These are phyloP conservation scores for Beta corolliflora DNA, from an alignment of 179 eudicot species.

Conservation along the genomic window DNA sequence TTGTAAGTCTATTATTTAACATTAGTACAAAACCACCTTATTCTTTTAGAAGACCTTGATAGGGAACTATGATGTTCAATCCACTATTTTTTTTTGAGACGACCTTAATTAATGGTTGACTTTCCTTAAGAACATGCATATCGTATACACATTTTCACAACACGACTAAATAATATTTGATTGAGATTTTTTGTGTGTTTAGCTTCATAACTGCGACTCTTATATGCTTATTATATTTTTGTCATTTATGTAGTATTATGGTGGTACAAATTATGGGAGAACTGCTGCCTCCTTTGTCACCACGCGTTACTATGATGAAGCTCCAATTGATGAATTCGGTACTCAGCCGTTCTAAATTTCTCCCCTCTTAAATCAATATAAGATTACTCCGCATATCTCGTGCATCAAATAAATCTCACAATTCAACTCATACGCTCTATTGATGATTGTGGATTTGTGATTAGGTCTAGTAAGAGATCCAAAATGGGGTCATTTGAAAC, in stretches of 20 bases:
- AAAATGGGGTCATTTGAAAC: constrained; percentile 78
- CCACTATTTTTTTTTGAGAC: no score
- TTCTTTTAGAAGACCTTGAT: no score
- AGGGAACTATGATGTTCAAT: no score
- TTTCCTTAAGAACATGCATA: no score
- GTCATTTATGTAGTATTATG: constrained; percentile 55
- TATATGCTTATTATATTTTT: neutral
- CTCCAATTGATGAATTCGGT: constrained; percentile 96
- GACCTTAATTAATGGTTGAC: no score
- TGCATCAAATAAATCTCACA: neutral
- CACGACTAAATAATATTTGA: neutral
- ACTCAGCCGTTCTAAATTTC: constrained; percentile 4
- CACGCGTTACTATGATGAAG: constrained; percentile 96
- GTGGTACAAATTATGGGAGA: constrained; percentile 92
- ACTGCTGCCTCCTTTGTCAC: constrained; percentile 69
- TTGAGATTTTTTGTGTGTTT: neutral
- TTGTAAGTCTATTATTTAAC: no score
- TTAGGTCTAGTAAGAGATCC: constrained; percentile 77
- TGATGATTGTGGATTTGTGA: neutral
- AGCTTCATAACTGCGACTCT: no score
- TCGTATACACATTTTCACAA: neutral
- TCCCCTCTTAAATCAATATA: neutral
- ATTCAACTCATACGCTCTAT: neutral
- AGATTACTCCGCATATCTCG: neutral
- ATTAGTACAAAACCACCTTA: no score